These are phyloP conservation scores for Lenwebbia sp. DNA, from an alignment of 345 rosid genomes.

Conservation along the genomic window DNA sequence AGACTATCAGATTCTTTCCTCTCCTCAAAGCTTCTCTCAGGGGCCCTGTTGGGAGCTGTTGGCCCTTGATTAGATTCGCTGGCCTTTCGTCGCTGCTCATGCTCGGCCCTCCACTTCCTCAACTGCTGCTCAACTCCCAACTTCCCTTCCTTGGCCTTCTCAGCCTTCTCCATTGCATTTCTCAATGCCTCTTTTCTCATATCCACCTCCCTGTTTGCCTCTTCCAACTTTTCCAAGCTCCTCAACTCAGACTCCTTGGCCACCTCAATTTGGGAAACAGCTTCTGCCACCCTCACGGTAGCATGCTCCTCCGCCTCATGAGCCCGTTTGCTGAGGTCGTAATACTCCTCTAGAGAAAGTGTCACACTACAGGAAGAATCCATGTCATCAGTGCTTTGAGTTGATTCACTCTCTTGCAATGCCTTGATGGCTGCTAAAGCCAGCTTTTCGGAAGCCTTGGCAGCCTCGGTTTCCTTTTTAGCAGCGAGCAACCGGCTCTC, in stretches of 20 bases:
- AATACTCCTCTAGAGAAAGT: constrained; percentile 80
- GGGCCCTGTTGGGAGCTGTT: constrained; percentile 8
- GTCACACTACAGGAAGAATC: constrained; percentile 51
- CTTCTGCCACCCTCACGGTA: constrained; percentile 55
- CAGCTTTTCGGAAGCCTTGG: constrained; percentile 74
- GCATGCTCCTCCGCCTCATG: constrained; percentile 80
- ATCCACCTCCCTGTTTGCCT: constrained; percentile 45
- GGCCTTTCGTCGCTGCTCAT: constrained; percentile 51
- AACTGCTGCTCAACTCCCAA: constrained; percentile 72
- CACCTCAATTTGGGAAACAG: constrained; percentile 54
- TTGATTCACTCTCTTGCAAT: constrained; percentile 71
- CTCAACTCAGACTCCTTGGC: constrained; percentile 61
- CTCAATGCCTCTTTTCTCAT: constrained; percentile 46
- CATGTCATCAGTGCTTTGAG: constrained; percentile 14
- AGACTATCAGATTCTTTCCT: constrained; percentile 14
- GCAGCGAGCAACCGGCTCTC: constrained; percentile 69
- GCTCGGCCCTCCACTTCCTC: constrained; percentile 82
- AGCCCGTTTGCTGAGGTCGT: constrained; percentile 68
- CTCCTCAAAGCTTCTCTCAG: constrained; percentile 27
- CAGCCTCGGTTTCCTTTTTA: constrained; percentile 83
- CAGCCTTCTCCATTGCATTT: constrained; percentile 61
- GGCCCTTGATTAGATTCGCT: constrained; percentile 27
- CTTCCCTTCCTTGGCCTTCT: constrained; percentile 81
- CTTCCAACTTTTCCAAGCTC: constrained; percentile 48
- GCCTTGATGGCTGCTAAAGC: constrained; percentile 86